Base-by-base conservation (phyloP, 2,329 filamentous ascomycete species). In the Phoma sp. region DNA sequence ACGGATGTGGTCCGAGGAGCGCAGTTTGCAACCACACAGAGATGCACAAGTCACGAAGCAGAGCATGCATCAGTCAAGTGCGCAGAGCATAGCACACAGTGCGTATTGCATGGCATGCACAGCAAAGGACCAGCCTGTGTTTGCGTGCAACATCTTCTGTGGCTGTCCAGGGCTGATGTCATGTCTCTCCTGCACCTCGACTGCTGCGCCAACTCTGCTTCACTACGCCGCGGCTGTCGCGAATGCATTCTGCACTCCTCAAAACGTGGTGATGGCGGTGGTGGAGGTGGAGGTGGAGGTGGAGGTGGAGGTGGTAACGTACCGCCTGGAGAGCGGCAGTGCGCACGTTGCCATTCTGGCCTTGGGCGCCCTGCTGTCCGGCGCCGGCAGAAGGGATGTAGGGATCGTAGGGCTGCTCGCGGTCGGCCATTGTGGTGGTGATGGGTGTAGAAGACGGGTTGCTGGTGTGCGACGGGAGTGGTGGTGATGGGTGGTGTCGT, bases 301-400 rank as follows among this genome's bases (percentile, higher is more conserved):
- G 29, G 29, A 13, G 29, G 29, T 13, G 29, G 29, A 13, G 29
- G 10, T 13, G 29, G 4, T 39, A 46, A 74, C 72, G 40, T 89
- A 96, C 92, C 79, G 88, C 89, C 85, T 96, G 91, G 66, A 96
- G 84, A 63, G 89, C 89, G 57, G 85, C 84, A 52, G 87, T 89
- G 77, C 86, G 84, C 70, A 85, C 82, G 74, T 88, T 88, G 67
- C 83, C 84, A 67, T 70, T 69, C 64, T 80, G 75, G 59, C 72
- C 65, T 76, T 69, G 69, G 57, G 62, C 69, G 60, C 68, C 84
- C 82, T 75, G 84, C 77, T 70, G 63, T 55, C 65, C 65, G 63
- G 68, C 71, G 77, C 83, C 82, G 77, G 86, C 87, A 74, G 85
- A 86, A 73, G 91, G 91, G 77, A 94, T 93, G 80, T 95, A 96